Conservation (phyloP, 768 basidiomycete genomes). For the Leccinellum rugosiceps region DNA sequence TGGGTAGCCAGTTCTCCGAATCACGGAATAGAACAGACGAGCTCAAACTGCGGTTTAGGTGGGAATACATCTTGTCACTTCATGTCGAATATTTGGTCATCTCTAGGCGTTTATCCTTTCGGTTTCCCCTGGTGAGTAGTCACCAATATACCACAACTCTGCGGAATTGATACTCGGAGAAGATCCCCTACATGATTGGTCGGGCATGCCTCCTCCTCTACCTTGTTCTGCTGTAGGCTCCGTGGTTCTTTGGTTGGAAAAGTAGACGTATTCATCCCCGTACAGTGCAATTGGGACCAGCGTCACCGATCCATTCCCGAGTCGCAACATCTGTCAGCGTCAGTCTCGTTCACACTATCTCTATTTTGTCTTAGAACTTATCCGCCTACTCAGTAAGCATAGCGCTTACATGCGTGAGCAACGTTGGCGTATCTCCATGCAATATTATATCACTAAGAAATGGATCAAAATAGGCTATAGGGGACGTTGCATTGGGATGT, state of each 20-base stretch:
- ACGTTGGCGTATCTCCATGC: not conserved
- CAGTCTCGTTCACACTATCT: slow-evolving; percentile 7
- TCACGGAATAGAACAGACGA: not conserved
- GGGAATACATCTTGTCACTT: slow-evolving; percentile 20
- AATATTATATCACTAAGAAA: not conserved
- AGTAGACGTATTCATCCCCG: not conserved
- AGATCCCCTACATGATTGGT: slow-evolving; percentile 26
- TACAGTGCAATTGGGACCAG: slow-evolving; percentile 2
- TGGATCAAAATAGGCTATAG: not conserved
- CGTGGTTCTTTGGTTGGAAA: not conserved
- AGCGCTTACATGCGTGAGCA: slow-evolving; percentile 5
- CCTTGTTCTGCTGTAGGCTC: slow-evolving; percentile 13
- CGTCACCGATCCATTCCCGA: not conserved
- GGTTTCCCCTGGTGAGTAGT: slow-evolving; percentile 18
- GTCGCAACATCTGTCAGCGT: slow-evolving; percentile 7
- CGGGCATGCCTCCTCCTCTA: slow-evolving; percentile 11
- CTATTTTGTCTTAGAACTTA: not conserved
- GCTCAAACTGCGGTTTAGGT: slow-evolving; percentile 9
- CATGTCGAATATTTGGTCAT: slow-evolving; percentile 17
- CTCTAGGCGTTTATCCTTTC: slow-evolving; percentile 12
- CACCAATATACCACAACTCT: not conserved
- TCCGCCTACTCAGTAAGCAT: not conserved
- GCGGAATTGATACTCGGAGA: not conserved
- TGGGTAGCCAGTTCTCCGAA: slow-evolving; percentile 10
- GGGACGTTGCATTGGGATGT: slow-evolving; percentile 11